Percentiles rank a stretch among this genome's conserved stretches.
Evolutionary conservation across 164 flowering plant species (phyloP).

Genomic region (Macadamia tetraphylla): DNA sequence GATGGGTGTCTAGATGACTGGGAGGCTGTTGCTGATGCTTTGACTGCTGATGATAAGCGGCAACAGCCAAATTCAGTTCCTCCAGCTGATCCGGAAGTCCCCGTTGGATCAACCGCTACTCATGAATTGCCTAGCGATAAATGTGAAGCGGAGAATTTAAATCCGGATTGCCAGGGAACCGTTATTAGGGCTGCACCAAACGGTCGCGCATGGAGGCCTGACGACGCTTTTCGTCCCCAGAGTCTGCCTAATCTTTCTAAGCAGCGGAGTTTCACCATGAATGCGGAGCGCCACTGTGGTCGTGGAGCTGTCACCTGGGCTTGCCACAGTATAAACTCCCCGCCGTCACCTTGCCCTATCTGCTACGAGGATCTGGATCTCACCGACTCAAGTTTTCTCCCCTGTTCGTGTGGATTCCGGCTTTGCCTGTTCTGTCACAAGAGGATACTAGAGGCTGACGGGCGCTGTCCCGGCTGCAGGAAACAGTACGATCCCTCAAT

Average conservation of each 20-base stretch:
- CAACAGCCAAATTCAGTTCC: constrained; percentile 19
- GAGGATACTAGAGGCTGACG: constrained; percentile 81
- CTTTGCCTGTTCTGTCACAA: constrained; percentile 95
- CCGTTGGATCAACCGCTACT: constrained; percentile 6
- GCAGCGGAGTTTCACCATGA: constrained; percentile 55
- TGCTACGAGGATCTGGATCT: constrained; percentile 80
- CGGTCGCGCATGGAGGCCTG: constrained; percentile 77
- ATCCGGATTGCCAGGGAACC: constrained; percentile 20
- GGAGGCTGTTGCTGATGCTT: constrained; percentile 65
- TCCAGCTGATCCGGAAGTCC: constrained; percentile 9
- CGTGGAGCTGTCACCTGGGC: constrained; percentile 38
- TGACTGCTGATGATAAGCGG: constrained; percentile 48
- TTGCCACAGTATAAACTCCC: constrained; percentile 20
- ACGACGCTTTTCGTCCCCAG: constrained; percentile 78
- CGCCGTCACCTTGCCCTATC: constrained; percentile 78
- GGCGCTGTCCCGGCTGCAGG: constrained; percentile 95
- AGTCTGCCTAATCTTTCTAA: constrained; percentile 75
- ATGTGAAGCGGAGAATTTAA: constrained; percentile 10
- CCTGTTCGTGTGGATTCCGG: constrained; percentile 83
- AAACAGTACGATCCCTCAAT: constrained; percentile 47
- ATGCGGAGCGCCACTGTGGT: constrained; percentile 31
- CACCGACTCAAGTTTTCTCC: constrained; percentile 78
- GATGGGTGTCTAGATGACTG: constrained; percentile 63
- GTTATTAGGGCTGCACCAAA: constrained; percentile 17
- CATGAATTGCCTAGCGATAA: constrained; percentile 7